Evolutionary conservation across 179 eudicot species (phyloP).

Genomic region (Spergularia azorica): DNA sequence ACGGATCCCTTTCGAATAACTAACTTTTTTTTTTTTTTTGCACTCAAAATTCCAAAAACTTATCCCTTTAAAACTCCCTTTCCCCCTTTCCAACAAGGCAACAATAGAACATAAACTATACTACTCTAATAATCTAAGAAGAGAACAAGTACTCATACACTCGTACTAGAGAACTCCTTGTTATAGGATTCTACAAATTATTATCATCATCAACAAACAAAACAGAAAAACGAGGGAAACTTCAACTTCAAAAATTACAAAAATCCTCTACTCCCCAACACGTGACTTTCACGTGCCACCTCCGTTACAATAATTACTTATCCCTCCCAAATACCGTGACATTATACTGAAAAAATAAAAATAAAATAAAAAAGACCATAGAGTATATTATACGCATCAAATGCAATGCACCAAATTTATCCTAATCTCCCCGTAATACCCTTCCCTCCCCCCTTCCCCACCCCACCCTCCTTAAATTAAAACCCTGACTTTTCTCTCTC

Average conservation of each 20-base stretch:
- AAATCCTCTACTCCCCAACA: background rate
- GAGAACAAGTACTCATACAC: too few species aligned
- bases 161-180: too few species aligned
- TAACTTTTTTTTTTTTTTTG: too few species aligned
- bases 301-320: conserved; percentile 5
- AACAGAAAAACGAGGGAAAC: background rate
- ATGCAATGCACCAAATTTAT: background rate
- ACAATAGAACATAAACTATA: too few species aligned
- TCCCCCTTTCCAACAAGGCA: too few species aligned
- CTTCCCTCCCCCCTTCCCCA: conserved; percentile 11
- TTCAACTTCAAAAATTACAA: background rate
- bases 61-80: too few species aligned
- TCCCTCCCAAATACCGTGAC: conserved; percentile 19
- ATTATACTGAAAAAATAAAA: background rate
- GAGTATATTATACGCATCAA: background rate
- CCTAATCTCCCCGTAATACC: conserved; percentile 34
- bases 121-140: too few species aligned
- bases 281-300: conserved; percentile 10
- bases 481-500: conserved; percentile 39
- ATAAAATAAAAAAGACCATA: conserved; percentile 30
- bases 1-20: too few species aligned
- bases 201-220: background rate
- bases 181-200: background rate
- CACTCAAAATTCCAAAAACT: too few species aligned
- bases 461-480: background rate